Evolutionary conservation across 129 eudicot genomes (phyloP).

Genomic region (Heracleum sosnowskyi): DNA sequence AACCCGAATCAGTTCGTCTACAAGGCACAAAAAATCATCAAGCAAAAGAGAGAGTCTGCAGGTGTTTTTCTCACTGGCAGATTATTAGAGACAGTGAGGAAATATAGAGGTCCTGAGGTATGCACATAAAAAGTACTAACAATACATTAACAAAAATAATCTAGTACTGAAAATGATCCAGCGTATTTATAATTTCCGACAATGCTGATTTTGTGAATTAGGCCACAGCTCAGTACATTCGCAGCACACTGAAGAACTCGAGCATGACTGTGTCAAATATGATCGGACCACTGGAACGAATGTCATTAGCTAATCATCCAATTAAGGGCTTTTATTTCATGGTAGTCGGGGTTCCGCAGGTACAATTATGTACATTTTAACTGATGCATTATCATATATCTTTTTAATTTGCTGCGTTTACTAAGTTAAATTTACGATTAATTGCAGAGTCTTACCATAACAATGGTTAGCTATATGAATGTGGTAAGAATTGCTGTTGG

Average conservation of each 20-base stretch:
- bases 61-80: slow-evolving; percentile 28
- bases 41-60: slow-evolving; percentile 30
- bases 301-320: slow-evolving; percentile 31
- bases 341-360: slow-evolving; percentile 42
- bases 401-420: not conserved
- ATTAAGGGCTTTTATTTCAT: slow-evolving; percentile 35
- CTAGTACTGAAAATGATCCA: not conserved
- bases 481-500: slow-evolving; percentile 33
- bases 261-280: slow-evolving; percentile 40
- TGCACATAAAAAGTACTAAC: not conserved
- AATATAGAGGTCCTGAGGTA: slow-evolving; percentile 33
- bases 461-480: slow-evolving; percentile 43
- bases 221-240: slow-evolving; percentile 19
- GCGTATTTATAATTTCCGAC: not conserved
- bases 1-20: slow-evolving; percentile 25
- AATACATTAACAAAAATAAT: too few relatives aligned
- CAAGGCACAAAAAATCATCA: slow-evolving; percentile 21
- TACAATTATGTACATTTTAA: not conserved
- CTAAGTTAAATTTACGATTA: not conserved
- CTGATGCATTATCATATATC: not conserved
- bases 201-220: slow-evolving; percentile 3
- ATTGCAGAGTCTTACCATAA: slow-evolving; percentile 38
- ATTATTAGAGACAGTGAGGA: slow-evolving; percentile 22
- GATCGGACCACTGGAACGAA: slow-evolving; percentile 36
- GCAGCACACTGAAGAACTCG: slow-evolving; percentile 25